phyloP scores from a whole-genome alignment of 2,329 filamentous ascomycete genomes.

The Exophiala sideris region DNA sequence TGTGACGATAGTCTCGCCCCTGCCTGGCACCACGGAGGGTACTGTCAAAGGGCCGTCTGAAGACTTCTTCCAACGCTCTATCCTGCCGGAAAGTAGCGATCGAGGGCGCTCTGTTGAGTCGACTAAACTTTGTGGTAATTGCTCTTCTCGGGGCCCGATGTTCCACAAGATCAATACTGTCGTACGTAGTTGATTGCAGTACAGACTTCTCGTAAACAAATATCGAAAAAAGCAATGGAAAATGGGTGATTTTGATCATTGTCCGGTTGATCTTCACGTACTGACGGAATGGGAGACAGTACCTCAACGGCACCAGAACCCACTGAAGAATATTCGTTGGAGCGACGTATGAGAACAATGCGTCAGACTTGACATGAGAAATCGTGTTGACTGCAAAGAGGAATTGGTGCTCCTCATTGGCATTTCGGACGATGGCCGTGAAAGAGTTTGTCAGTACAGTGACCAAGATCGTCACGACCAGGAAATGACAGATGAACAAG shows the following conservation, averaged over 20 bases:
- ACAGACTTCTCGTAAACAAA: conserved; percentile 82
- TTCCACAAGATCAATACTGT: conserved; percentile 83
- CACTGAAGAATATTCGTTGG: conserved; percentile 90
- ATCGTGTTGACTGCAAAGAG: conserved; percentile 96
- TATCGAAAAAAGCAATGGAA: conserved; percentile 81
- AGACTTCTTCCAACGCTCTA: conserved; percentile 84
- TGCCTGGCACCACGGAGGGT: conserved; percentile 59
- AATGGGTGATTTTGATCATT: conserved; percentile 86
- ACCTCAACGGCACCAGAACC: conserved; percentile 79
- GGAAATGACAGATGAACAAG: conserved; percentile 90
- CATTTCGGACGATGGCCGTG: conserved; percentile 90
- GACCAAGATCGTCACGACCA: conserved; percentile 90
- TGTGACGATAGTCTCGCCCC: conserved; percentile 59
- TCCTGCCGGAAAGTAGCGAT: conserved; percentile 88
- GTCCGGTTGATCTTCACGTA: conserved; percentile 86
- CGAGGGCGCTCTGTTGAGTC: conserved; percentile 75
- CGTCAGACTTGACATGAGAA: conserved; percentile 97
- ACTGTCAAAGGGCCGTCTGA: conserved; percentile 67
- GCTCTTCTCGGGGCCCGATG: conserved; percentile 55
- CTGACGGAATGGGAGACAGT: conserved; percentile 70
- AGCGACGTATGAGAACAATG: conserved; percentile 88
- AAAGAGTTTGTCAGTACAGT: conserved; percentile 96
- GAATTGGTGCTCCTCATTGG: conserved; percentile 87
- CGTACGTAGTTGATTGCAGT: conserved; percentile 71
- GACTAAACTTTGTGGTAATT: conserved; percentile 57